Percentiles rank a stretch among this genome's conserved stretches.
phyloP scores from a whole-genome alignment of 2,329 filamentous ascomycete species.

The Fusarium sp. region DNA sequence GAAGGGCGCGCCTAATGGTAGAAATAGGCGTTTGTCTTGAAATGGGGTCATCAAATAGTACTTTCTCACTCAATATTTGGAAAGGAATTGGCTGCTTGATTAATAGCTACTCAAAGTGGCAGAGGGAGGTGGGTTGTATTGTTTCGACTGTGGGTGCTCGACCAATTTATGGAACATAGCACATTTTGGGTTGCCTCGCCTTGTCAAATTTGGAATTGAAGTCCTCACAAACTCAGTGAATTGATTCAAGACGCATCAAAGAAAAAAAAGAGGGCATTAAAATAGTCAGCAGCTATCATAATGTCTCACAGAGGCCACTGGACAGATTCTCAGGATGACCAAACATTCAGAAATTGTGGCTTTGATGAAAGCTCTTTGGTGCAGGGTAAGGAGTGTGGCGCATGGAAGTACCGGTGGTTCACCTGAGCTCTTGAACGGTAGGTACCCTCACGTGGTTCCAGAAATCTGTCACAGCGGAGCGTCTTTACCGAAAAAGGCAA shows the following conservation, averaged over 20 bases:
- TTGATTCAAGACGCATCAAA: neutral
- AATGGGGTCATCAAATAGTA: neutral
- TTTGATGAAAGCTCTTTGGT: neutral
- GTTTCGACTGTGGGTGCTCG: neutral
- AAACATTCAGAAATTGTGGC: neutral
- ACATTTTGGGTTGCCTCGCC: neutral
- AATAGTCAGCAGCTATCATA: neutral
- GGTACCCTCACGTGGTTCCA: neutral
- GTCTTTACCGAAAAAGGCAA: neutral
- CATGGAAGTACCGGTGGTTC: neutral
- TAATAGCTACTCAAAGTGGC: too few relatives aligned
- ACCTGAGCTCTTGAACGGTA: too few relatives aligned
- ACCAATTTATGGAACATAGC: neutral
- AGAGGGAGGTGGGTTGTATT: neutral
- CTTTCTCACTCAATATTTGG: neutral
- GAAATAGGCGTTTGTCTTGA: neutral
- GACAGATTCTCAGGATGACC: neutral
- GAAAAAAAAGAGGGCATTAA: neutral
- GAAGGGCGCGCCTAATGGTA: neutral
- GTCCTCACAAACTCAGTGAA: too few relatives aligned
- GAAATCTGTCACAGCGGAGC: neutral
- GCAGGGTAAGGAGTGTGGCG: neutral
- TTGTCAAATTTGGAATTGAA: neutral
- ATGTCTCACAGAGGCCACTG: neutral
- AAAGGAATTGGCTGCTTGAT: neutral